Evolutionary conservation across 169 alveolate genomes (phyloP), one percentile per base, ranked within the genome.

Genomic region (Gregarina niphandrodes): DNA sequence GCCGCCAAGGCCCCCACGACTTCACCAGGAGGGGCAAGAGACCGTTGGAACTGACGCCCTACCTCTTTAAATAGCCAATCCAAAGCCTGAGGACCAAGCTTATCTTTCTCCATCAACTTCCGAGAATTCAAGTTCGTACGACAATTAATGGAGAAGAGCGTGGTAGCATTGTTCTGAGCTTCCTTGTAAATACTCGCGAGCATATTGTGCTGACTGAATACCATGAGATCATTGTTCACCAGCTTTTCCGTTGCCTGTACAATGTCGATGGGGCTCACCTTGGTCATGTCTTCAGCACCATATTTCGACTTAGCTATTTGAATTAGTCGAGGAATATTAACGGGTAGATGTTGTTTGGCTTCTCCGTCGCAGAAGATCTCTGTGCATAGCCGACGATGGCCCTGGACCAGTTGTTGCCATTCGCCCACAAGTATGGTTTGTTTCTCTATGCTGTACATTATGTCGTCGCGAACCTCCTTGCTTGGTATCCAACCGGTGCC

Each of bases 1-100:
- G 99, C 99, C 3, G 97, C 98, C 15, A 91, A 75, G 16, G 95
- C 87, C 0, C 99, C 99, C 18, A 64, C 64, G 32, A 58, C 43
- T 45, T 94, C 99, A 17, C 98, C 99, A 11, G 99, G 93, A 52
- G 85, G 91, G n/a, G 86, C 95, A 21, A 85, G 70, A 3, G 96
- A 78, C 47, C 79, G 73, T 28, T 77, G 73, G 55, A 90, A 90
- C 53, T 75, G 82, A 5, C 83, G 77, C 51, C 81, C 79, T 37
- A 94, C 85, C 68, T 94, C 98, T 24, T 96, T 96, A 24, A 87
- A 57, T 19, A 94, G 67, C 92, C 96, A 87, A 52, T 91, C 91
- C 38, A 89, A 76, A 7, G 24, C 28, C 29, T 36, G 16, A 42
- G 73, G 69, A 7, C 91, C 80, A 26, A 94, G 61, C 57, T 87